Evolutionary conservation across 768 basidiomycete genomes (phyloP).

Genomic region (Serendipita sp.): DNA sequence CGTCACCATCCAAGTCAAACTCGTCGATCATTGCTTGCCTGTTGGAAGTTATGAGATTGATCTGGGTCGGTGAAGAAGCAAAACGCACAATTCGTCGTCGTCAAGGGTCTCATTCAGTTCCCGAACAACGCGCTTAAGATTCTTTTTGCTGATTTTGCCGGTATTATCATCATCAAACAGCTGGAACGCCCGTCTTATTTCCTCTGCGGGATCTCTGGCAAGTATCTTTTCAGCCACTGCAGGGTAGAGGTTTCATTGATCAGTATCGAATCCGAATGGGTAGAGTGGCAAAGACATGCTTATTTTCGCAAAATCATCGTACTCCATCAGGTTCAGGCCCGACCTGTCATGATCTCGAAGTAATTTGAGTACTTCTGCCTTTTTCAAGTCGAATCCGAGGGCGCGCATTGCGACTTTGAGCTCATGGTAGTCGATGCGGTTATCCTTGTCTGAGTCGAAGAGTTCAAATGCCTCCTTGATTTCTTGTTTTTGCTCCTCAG

Average conservation of each 20-base stretch:
- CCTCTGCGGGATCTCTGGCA: conserved; percentile 88
- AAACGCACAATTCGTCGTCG: conserved; percentile 54
- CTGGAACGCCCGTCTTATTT: conserved; percentile 89
- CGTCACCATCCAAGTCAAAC: conserved; percentile 96
- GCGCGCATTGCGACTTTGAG: conserved; percentile 98
- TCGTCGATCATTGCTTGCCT: conserved; percentile 99
- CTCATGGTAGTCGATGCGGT: conserved; percentile 91
- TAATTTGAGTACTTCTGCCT: conserved; percentile 91
- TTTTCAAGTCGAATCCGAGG: conserved; percentile 93
- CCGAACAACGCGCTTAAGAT: conserved; percentile 84
- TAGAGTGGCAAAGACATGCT: conserved; percentile 33
- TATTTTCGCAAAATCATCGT: conserved; percentile 85
- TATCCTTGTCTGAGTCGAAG: conserved; percentile 98
- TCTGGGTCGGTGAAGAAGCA: neutral
- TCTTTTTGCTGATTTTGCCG: conserved; percentile 82
- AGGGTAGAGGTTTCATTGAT: neutral
- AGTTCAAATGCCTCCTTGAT: conserved; percentile 98
- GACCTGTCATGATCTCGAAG: conserved; percentile 81
- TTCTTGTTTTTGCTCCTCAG: conserved; percentile 84
- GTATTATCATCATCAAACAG: conserved; percentile 93
- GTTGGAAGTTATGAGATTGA: neutral
- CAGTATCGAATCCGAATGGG: neutral
- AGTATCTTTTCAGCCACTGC: conserved; percentile 90
- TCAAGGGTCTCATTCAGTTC: conserved; percentile 91
- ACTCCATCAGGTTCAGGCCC: conserved; percentile 72